Evolutionary conservation across 441 rosid species (phyloP).

Genomic region (Erysimum pusillum): DNA sequence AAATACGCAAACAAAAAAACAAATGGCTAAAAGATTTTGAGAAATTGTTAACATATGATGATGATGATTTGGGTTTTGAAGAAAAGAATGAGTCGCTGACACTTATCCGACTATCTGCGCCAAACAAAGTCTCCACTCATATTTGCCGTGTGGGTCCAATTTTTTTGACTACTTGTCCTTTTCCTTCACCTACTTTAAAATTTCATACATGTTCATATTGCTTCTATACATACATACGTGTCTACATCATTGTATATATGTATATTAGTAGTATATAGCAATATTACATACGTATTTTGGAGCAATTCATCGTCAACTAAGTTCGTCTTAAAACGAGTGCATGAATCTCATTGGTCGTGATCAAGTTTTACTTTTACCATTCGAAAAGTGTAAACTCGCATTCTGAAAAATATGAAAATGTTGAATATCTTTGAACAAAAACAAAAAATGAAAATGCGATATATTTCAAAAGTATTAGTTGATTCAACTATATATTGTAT

Average conservation of each 20-base stretch:
- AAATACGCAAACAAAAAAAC: slow-evolving; percentile 6
- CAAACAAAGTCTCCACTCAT: slow-evolving; percentile 48
- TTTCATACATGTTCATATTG: slow-evolving; percentile 41
- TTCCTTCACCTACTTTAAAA: slow-evolving; percentile 42
- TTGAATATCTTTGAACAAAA: too few relatives aligned
- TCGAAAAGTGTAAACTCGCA: neutral
- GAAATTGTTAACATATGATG: slow-evolving; percentile 27
- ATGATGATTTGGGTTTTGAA: slow-evolving; percentile 36
- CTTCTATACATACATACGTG: slow-evolving; percentile 1
- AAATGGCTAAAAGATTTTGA: neutral
- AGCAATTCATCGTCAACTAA: slow-evolving; percentile 31
- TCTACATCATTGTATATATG: neutral
- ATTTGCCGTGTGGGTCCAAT: slow-evolving; percentile 45
- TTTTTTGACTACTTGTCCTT: slow-evolving; percentile 46
- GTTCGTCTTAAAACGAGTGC: slow-evolving; percentile 15
- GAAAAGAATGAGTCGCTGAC: slow-evolving; percentile 49
- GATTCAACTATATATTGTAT: neutral
- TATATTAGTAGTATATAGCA: neutral
- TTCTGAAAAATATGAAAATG: neutral
- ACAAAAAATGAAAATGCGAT: too few relatives aligned
- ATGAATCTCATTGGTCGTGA: slow-evolving; percentile 29
- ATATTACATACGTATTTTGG: slow-evolving; percentile 21
- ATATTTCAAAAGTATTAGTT: slow-evolving; percentile 9
- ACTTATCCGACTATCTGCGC: slow-evolving; percentile 50
- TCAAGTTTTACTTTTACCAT: neutral